These are phyloP conservation scores for Sclerotinia spermophila DNA, from an alignment of 2,329 filamentous ascomycete species.

Conservation along the genomic window DNA sequence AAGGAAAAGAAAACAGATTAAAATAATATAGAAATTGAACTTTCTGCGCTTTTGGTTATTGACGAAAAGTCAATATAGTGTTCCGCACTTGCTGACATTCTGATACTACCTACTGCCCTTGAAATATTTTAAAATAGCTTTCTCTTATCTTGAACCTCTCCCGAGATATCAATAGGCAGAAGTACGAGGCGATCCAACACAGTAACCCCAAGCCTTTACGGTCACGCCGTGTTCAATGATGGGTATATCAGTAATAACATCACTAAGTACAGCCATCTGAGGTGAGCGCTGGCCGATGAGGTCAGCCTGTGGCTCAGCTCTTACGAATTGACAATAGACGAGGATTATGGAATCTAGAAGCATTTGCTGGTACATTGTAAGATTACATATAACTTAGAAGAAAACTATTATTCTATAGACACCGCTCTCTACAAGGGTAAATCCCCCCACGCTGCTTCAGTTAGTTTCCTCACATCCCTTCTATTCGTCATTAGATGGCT, in stretches of 20 bases:
- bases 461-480: not conserved
- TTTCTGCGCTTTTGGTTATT: not conserved
- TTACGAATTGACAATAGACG: not conserved
- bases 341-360: not conserved
- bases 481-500: not conserved
- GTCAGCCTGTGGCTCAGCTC: constrained; percentile 9
- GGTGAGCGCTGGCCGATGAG: not conserved
- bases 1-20: not conserved
- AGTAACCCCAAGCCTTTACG: not conserved
- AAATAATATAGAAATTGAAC: not conserved
- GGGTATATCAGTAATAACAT: not conserved
- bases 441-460: constrained; percentile 1
- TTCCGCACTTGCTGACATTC: not conserved
- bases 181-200: not conserved
- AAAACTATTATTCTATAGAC: not conserved
- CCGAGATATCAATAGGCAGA: not conserved
- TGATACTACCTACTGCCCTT: not conserved
- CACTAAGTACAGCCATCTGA: not conserved
- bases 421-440: not conserved
- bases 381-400: too few species aligned
- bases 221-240: not conserved
- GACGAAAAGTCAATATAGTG: not conserved
- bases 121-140: not conserved
- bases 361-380: not conserved
- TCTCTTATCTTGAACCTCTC: not conserved